Base-by-base conservation (phyloP, 2,329 filamentous ascomycete genomes). In the Alternaria conjuncta region DNA sequence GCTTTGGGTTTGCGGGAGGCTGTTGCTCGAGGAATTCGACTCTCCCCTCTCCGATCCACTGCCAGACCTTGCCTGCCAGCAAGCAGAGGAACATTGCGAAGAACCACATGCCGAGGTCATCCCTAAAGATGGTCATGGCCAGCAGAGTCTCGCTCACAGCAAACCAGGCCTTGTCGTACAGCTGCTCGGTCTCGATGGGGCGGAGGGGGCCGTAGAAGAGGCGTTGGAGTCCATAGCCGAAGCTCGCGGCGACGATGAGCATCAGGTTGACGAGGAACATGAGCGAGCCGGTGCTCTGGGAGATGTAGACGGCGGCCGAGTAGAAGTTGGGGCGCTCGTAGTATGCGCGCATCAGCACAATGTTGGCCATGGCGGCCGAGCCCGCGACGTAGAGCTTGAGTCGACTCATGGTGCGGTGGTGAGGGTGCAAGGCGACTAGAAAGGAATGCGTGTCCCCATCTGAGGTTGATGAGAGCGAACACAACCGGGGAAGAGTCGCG, bases 81-180 rank as follows among this genome's bases (percentile, higher is more conserved):
- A 99, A 86, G 25, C 91, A 90, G 15, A 96, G 92, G 80, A 99
- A 98, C 94, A 99, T 98, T 74, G 96, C 89, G 63, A 99, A 85
- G 76, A 98, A 97, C 90, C 94, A 96, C 45, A 92, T 92, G 47
- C 96, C 95, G 18, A 99, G 89, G 78, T 98, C 94, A 67, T 97
- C 96, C 47, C 96, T 87, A 81, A 99, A 98, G 69, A 97, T 97
- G 28, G 96, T 97, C 95, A 99, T 98, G 28, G 96, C 96, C 68
- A 99, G 85, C 76, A 94, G 93, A 68, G 96, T 99, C 83, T 99
- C 96, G 50, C 95, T 97, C 44, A 98, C 92, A 43, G 96, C 95
- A 77, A 97, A 97, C 96, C 96, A 99, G 54, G 92, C 94, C 81
- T 95, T 95, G 81, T 99, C 96, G 78, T 97, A 97, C 13, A 99